Evolutionary conservation across 805 yeast genomes (phyloP).

Genomic region (Metschnikowia kunwiensis): DNA sequence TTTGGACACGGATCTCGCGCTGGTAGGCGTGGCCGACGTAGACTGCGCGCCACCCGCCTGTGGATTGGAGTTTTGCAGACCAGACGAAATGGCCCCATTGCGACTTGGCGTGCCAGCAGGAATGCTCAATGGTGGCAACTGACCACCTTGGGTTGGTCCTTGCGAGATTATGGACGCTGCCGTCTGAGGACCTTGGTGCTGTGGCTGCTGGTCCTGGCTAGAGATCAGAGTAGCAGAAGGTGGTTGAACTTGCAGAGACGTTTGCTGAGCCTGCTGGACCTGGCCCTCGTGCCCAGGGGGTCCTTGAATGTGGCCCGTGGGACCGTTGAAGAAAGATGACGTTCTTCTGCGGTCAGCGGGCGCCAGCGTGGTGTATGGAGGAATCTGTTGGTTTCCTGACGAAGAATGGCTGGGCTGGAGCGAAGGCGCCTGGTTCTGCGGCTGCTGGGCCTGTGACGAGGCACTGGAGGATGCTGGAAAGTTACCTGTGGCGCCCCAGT

Average conservation of each 20-base stretch:
- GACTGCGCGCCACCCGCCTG: slow-evolving; percentile 10
- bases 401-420: slow-evolving; percentile 4
- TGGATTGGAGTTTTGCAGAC: slow-evolving; percentile 1
- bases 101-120: slow-evolving; percentile 7
- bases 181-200: slow-evolving; percentile 13
- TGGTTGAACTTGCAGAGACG: slow-evolving; percentile 3
- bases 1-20: slow-evolving; percentile 20
- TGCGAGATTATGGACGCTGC: slow-evolving; percentile 18
- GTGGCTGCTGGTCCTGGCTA: slow-evolving; percentile 5
- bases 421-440: slow-evolving; percentile 1
- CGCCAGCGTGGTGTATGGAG: slow-evolving; percentile 6
- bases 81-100: slow-evolving; percentile 9
- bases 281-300: slow-evolving; percentile 7
- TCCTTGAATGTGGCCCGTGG: slow-evolving; percentile 6
- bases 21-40: slow-evolving; percentile 10
- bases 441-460: slow-evolving; percentile 9
- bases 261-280: slow-evolving; percentile 6
- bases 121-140: slow-evolving; percentile 9
- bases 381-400: slow-evolving; percentile 2
- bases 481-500: slow-evolving; percentile 15
- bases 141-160: slow-evolving; percentile 15
- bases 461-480: slow-evolving; percentile 1
- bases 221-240: slow-evolving; percentile 1
- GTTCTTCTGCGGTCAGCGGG: slow-evolving; percentile 46
- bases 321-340: slow-evolving; percentile 48